phyloP scores from a whole-genome alignment of 352 stramenopile species.

The Pythium plurisporium region DNA sequence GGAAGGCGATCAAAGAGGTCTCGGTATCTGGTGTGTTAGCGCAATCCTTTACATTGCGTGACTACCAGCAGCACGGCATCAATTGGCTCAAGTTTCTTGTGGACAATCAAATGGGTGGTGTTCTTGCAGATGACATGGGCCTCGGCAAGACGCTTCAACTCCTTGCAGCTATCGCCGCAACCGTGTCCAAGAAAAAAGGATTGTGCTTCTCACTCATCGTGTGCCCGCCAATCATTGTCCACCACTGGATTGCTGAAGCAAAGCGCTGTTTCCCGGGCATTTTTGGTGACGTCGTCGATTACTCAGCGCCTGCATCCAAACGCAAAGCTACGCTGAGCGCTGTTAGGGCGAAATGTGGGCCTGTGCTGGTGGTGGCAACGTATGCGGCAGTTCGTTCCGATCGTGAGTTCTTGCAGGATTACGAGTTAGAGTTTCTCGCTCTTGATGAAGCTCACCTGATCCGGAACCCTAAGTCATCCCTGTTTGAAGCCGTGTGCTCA shows the following conservation, averaged over 20 bases:
- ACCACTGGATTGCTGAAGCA: slow-evolving; percentile 94
- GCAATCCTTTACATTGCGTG: slow-evolving; percentile 31
- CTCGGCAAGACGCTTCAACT: slow-evolving; percentile 95
- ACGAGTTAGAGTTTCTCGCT: slow-evolving; percentile 77
- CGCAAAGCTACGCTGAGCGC: slow-evolving; percentile 43
- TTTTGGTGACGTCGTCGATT: slow-evolving; percentile 74
- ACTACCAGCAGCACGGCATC: slow-evolving; percentile 78
- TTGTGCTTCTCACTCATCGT: slow-evolving; percentile 67
- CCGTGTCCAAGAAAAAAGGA: slow-evolving; percentile 3
- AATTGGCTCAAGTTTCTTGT: slow-evolving; percentile 74
- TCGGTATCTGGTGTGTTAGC: slow-evolving; percentile 33
- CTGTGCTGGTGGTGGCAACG: slow-evolving; percentile 63
- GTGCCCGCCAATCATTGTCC: slow-evolving; percentile 92
- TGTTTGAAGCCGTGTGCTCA: slow-evolving; percentile 79
- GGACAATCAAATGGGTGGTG: slow-evolving; percentile 67
- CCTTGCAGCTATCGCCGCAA: slow-evolving; percentile 76
- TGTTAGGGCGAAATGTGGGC: slow-evolving; percentile 7
- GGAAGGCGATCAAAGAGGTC: slow-evolving; percentile 44
- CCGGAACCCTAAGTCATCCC: slow-evolving; percentile 91
- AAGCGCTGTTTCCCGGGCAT: slow-evolving; percentile 66
- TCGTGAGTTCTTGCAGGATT: slow-evolving; percentile 31
- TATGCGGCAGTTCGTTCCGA: slow-evolving; percentile 89
- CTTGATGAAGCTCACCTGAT: slow-evolving; percentile 98
- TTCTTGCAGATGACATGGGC: slow-evolving; percentile 88
- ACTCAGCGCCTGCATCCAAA: slow-evolving; percentile 51